phyloP scores from a whole-genome alignment of 257 asterid genomes.

The Thymus quinquecostatus region DNA sequence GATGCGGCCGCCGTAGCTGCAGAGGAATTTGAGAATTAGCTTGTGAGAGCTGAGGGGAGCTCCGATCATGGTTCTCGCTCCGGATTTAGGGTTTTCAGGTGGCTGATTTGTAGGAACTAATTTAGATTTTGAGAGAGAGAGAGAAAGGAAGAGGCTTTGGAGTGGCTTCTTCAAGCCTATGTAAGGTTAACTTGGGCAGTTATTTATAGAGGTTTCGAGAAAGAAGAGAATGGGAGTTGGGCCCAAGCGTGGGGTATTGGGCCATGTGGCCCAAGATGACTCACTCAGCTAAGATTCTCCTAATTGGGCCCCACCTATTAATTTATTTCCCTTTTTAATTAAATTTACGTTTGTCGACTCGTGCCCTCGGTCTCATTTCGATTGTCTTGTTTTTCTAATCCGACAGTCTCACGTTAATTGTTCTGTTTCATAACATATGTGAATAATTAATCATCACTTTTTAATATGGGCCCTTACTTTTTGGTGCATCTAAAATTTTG shows the following conservation, averaged over 20 bases:
- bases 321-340: no score
- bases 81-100: constrained; percentile 25
- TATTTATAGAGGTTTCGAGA: constrained; percentile 54
- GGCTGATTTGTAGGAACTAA: neutral
- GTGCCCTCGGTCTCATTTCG: no score
- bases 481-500: no score
- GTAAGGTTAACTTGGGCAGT: constrained; percentile 33
- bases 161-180: constrained; percentile 68
- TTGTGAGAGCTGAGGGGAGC: constrained; percentile 41
- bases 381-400: no score
- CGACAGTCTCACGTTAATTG: no score
- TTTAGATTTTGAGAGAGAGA: constrained; percentile 8
- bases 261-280: constrained; percentile 4
- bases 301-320: constrained; percentile 6
- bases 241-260: neutral
- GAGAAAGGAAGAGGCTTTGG: constrained; percentile 33
- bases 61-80: constrained; percentile 47
- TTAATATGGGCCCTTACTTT: no score
- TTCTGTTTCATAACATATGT: no score
- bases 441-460: no score
- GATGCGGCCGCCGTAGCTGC: constrained; percentile 94
- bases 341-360: no score
- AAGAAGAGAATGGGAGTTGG: neutral
- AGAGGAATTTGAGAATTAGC: constrained; percentile 46
- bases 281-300: constrained; percentile 36